Conservation (phyloP, 192 early-diverging fungal species). For the Podila minutissima region DNA sequence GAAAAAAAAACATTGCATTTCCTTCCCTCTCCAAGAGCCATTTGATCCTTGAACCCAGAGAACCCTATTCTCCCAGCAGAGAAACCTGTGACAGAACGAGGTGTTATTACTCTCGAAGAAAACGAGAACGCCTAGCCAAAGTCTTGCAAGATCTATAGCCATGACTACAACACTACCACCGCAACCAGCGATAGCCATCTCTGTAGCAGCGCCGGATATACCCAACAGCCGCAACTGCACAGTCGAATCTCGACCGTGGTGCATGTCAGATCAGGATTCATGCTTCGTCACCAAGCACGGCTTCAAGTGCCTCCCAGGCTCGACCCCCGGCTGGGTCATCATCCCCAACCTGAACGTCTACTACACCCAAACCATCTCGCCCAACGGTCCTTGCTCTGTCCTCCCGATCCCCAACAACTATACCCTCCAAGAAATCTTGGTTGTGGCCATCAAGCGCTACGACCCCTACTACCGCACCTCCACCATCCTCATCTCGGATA, state of each 20-base stretch:
- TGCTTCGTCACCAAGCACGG: not conserved
- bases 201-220: not conserved
- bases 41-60: no score
- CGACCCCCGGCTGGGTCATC: constrained; percentile 5
- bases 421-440: not conserved
- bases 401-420: not conserved
- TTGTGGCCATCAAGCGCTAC: constrained; percentile 7
- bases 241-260: not conserved
- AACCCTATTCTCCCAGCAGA: no score
- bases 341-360: not conserved
- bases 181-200: not conserved
- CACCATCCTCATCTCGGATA: constrained; percentile 12
- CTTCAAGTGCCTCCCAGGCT: not conserved
- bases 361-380: not conserved
- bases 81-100: no score
- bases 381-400: not conserved
- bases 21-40: no score
- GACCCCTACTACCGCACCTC: constrained; percentile 10
- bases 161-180: not conserved
- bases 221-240: not conserved
- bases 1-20: no score
- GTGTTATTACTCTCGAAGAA: no score
- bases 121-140: no score
- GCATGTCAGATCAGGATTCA: not conserved
- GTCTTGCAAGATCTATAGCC: no score